Base-by-base conservation (phyloP, 768 basidiomycete genomes). In the Tylopilus sp. region DNA sequence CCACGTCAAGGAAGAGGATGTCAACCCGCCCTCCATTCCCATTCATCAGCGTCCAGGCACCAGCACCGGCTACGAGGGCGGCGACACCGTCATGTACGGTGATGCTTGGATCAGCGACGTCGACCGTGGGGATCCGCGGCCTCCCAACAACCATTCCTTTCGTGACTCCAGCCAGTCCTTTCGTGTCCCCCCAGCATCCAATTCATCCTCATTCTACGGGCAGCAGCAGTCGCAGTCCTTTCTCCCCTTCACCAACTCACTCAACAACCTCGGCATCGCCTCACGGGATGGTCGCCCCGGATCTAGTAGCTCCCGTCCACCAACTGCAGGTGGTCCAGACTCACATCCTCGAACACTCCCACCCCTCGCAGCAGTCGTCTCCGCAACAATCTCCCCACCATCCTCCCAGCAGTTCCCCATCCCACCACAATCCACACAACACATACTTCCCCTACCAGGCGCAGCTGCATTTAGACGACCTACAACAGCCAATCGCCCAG, bases 121-220 rank as follows among this genome's bases (percentile, higher is more conserved):
- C 58, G 77, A 72, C 61, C 64, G 63, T 56, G 67, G 63, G 40
- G 47, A 68, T 68, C 60, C 70, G 47, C 68, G 75, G 43, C 70
- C 71, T 55, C 60, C 65, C 63, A 73, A 66, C 61, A 74, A 60
- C 43, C 82, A 84, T 82, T 86, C 84, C 82, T 85, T 85, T 85
- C 84, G 81, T 79, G 81, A 81, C 76, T 74, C 82, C 79, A 73
- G 77, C 80, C 85, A 86, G 82, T 86, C 85, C 85, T 86, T 86
- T 85, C 85, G 82, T 83, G 76, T 69, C 78, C 76, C 79, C 68
- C 65, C 76, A 58, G 54, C 73, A 66, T 67, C 75, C 50, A 56
- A 72, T 62, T 22, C 72, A 61, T 58, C 76, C 68, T 50, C 71
- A 66, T 59, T 72, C 67, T 66, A 43, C 66, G 69, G 63, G 48